A percentile compares a stretch with the other conserved stretches of the same genome.
phyloP scores from a whole-genome alignment of 2,329 filamentous ascomycete species.

The Penicillium sp. region DNA sequence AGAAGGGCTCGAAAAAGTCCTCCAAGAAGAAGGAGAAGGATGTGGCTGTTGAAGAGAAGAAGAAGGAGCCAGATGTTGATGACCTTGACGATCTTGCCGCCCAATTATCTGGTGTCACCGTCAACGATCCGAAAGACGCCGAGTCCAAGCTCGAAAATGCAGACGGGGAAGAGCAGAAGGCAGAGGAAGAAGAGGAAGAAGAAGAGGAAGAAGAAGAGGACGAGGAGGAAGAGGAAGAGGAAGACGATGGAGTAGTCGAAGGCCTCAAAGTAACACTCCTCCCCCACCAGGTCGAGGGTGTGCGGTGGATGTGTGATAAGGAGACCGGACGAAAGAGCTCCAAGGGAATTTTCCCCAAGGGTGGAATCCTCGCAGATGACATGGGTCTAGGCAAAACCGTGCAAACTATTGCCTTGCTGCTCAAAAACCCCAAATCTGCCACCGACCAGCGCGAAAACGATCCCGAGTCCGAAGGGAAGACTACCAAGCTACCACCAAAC shows the following conservation, averaged over 20 bases:
- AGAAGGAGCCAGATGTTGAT: conserved; percentile 26
- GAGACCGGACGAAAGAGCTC: conserved; percentile 85
- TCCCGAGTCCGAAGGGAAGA: conserved; percentile 44
- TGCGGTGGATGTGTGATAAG: conserved; percentile 92
- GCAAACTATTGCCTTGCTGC: conserved; percentile 84
- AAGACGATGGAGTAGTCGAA: conserved; percentile 67
- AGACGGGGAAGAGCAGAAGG: conserved; percentile 57
- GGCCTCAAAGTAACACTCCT: conserved; percentile 86
- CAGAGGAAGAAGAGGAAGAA: conserved; percentile 35
- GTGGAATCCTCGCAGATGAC: conserved; percentile 93
- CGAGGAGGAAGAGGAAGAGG: conserved; percentile 52
- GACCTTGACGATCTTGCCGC: conserved; percentile 47
- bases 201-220: conserved; percentile 36
- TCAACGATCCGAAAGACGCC: conserved; percentile 32
- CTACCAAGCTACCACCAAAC: conserved; percentile 68
- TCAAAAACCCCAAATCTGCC: conserved; percentile 75
- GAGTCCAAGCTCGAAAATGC: conserved; percentile 39
- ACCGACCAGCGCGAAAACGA: conserved; percentile 34
- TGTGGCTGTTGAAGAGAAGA: conserved; percentile 3
- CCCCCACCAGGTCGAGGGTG: conserved; percentile 90
- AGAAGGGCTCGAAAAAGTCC: conserved; percentile 21
- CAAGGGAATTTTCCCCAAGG: conserved; percentile 76
- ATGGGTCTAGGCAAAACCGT: conserved; percentile 96
- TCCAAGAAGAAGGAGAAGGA: conserved; percentile 12
- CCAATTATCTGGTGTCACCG: conserved; percentile 46